Evolutionary conservation across 345 rosid species (phyloP).

Genomic region (Linum tenue): DNA sequence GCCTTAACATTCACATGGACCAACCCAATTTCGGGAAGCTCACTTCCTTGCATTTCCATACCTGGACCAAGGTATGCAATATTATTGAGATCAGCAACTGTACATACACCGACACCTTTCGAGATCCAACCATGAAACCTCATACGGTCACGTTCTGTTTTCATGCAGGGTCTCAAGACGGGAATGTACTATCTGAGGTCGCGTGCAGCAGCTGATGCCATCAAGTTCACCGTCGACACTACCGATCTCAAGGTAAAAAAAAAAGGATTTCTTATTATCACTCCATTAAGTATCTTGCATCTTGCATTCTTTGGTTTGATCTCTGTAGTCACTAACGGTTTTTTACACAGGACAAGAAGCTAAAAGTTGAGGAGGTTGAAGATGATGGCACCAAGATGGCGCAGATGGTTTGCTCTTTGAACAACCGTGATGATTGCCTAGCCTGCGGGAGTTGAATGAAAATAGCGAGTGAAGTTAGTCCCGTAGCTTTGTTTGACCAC

Average conservation of each 20-base stretch:
- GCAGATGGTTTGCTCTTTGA: slow-evolving; percentile 79
- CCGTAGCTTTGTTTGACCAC: too few relatives aligned
- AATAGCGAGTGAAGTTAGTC: too few relatives aligned
- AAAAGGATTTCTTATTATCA: neutral
- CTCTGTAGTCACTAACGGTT: neutral
- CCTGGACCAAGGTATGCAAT: slow-evolving; percentile 67
- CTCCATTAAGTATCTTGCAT: too few relatives aligned
- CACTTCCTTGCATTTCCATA: slow-evolving; percentile 68
- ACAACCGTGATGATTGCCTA: slow-evolving; percentile 78
- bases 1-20: slow-evolving; percentile 87
- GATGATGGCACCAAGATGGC: slow-evolving; percentile 61
- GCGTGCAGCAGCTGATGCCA: slow-evolving; percentile 98
- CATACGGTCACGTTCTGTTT: neutral
- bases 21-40: slow-evolving; percentile 71
- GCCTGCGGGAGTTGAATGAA: slow-evolving; percentile 60
- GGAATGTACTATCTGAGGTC: slow-evolving; percentile 89
- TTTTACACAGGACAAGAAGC: slow-evolving; percentile 33
- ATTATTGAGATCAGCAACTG: neutral
- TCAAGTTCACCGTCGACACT: slow-evolving; percentile 89
- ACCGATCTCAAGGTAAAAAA: slow-evolving; percentile 43
- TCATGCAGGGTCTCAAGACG: slow-evolving; percentile 68
- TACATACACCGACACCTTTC: neutral
- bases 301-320: too few relatives aligned
- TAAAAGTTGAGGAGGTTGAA: slow-evolving; percentile 12
- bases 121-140: too few relatives aligned